These are phyloP conservation scores for Colletotrichum horii DNA, from an alignment of 2,329 filamentous ascomycete species.

Conservation along the genomic window DNA sequence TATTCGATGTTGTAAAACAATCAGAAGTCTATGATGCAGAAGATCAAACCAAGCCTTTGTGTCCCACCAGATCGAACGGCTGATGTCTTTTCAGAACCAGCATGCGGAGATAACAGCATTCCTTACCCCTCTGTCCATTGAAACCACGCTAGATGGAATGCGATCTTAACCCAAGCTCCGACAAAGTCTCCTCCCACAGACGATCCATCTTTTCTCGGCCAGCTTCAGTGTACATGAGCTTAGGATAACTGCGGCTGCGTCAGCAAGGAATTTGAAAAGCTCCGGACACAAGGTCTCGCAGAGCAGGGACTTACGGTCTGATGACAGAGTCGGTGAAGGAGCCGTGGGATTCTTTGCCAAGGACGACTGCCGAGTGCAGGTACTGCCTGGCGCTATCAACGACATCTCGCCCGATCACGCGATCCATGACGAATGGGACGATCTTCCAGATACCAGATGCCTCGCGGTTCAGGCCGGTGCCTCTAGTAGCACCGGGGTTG, in stretches of 20 bases:
- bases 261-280: not conserved
- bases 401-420: constrained; percentile 12
- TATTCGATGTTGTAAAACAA: not conserved
- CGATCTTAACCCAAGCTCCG: not conserved
- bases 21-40: not conserved
- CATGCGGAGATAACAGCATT: too few relatives aligned
- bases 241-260: not conserved
- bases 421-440: not conserved
- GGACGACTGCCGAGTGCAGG: constrained; percentile 23
- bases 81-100: not conserved
- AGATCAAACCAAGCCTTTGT: not conserved
- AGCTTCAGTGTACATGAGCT: not conserved
- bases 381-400: constrained; percentile 24
- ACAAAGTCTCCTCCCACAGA: not conserved
- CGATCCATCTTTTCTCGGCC: not conserved
- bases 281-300: not conserved
- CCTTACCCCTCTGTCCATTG: not conserved
- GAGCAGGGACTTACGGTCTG: constrained; percentile 24
- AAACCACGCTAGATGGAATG: not conserved
- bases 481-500: constrained; percentile 24
- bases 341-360: constrained; percentile 27
- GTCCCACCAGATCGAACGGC: not conserved
- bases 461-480: constrained; percentile 21
- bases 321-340: constrained; percentile 25
- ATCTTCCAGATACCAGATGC: not conserved